Percentiles rank a stretch among this genome's conserved stretches.
Conservation (phyloP, 2,329 filamentous ascomycete species). For the Ceratocystiopsis brevicomis region DNA sequence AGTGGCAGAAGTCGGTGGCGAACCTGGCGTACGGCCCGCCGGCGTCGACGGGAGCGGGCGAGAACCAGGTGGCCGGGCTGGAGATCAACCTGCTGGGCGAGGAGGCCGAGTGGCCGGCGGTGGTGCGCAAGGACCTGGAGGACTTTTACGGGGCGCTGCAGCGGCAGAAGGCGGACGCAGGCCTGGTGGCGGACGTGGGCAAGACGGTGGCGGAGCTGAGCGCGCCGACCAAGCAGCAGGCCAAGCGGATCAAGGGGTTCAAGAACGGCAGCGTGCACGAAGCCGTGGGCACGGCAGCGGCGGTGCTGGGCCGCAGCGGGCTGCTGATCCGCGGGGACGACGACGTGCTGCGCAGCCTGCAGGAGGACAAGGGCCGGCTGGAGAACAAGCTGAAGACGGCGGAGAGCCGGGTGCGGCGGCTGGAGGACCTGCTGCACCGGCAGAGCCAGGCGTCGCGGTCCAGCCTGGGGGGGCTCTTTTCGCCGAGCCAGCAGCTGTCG, state of each 20-base stretch:
- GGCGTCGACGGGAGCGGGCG: conserved; percentile 27
- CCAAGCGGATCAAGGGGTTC: conserved; percentile 76
- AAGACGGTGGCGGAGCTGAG: conserved; percentile 65
- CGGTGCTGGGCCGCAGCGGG: conserved; percentile 62
- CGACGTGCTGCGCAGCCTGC: conserved; percentile 57
- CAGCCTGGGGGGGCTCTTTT: conserved; percentile 13
- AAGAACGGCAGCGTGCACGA: conserved; percentile 94
- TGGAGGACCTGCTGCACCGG: conserved; percentile 83
- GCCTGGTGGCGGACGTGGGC: conserved; percentile 50
- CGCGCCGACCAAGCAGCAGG: conserved; percentile 68
- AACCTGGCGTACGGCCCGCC: conserved; percentile 47
- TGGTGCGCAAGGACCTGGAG: conserved; percentile 58
- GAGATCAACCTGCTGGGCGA: conserved; percentile 73
- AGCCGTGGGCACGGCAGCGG: conserved; percentile 19
- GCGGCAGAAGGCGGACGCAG: conserved; percentile 43
- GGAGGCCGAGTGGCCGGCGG: conserved; percentile 61
- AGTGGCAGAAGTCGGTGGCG: conserved; percentile 76
- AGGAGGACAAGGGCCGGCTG: conserved; percentile 60
- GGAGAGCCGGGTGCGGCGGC: conserved; percentile 71
- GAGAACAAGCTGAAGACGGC: conserved; percentile 63
- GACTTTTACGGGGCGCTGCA: conserved; percentile 51
- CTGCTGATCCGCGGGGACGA: conserved; percentile 75
- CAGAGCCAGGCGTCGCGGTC: conserved; percentile 44
- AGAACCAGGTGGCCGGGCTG: conserved; percentile 53
- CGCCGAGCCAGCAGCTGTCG: conserved; percentile 14